Evolutionary conservation across 176 grass and related monocot species (phyloP).

Genomic region (barley (Hordeum vulgare)): DNA sequence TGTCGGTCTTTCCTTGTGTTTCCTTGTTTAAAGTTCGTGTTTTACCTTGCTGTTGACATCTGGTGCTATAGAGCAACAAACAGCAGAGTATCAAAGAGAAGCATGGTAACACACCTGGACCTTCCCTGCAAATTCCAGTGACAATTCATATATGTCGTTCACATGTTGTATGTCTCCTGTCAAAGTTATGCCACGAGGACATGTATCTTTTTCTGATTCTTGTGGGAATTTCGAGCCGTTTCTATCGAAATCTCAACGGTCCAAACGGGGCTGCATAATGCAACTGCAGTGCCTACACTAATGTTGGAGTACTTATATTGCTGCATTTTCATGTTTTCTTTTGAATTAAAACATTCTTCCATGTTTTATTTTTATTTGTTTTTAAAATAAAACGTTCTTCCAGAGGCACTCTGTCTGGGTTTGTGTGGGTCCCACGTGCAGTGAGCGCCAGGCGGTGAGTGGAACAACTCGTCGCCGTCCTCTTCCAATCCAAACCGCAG

Average conservation of each 20-base stretch:
- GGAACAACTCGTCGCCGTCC: background rate
- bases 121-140: background rate
- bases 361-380: too few relatives aligned
- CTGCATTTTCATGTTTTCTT: too few relatives aligned
- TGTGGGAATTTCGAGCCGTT: background rate
- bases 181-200: background rate
- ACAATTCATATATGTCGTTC: background rate
- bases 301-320: too few relatives aligned
- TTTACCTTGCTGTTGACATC: background rate
- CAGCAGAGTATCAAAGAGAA: background rate
- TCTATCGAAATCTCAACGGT: background rate
- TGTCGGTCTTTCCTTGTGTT: background rate
- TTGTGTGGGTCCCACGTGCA: background rate
- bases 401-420: background rate
- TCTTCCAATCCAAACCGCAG: slow-evolving; percentile 27
- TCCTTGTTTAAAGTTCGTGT: too few relatives aligned
- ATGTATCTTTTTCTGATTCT: background rate
- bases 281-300: background rate
- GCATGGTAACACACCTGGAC: too few relatives aligned
- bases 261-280: background rate
- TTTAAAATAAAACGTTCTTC: too few relatives aligned
- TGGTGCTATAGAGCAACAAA: background rate
- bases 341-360: too few relatives aligned
- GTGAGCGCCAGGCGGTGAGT: background rate
- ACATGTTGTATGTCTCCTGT: background rate